phyloP scores from a whole-genome alignment of 176 grass and related monocot genomes.

The Neostapfia colusana region DNA sequence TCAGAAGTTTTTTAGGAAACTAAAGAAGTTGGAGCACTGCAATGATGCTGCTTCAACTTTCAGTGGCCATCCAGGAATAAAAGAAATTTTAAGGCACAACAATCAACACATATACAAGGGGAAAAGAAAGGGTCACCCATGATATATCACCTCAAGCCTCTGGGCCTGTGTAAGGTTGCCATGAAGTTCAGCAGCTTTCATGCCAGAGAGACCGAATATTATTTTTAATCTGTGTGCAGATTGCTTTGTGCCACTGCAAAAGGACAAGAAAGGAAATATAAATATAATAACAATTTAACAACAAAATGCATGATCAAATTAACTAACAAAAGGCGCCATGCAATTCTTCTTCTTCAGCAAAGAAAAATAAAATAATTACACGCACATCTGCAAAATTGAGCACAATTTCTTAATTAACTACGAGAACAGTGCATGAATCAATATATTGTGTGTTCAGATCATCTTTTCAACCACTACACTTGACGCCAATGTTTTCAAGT shows the following conservation, averaged over 20 bases:
- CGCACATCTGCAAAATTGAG: background rate
- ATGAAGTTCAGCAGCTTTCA: conserved; percentile 97
- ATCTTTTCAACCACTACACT: conserved; percentile 18
- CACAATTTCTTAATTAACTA: background rate
- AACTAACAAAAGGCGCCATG: background rate
- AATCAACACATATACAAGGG: background rate
- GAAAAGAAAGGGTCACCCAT: conserved; percentile 11
- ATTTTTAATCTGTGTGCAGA: conserved; percentile 95
- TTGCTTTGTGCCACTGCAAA: conserved; percentile 79
- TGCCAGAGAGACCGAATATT: conserved; percentile 85
- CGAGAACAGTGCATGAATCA: background rate
- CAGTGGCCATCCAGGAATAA: background rate
- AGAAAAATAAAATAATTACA: background rate
- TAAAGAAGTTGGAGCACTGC: background rate
- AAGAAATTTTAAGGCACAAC: background rate
- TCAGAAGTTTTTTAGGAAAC: background rate
- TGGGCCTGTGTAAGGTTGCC: conserved; percentile 98
- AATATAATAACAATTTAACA: conserved; percentile 21
- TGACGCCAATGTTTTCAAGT: no score
- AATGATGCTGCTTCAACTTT: background rate
- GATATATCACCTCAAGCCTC: conserved; percentile 81
- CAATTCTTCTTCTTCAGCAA: background rate
- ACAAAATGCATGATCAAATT: background rate
- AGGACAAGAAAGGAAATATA: conserved; percentile 19
- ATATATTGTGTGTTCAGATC: background rate